phyloP scores from a whole-genome alignment of 1,284 basidiomycete species.

The Fomitopsis schrenkii region DNA sequence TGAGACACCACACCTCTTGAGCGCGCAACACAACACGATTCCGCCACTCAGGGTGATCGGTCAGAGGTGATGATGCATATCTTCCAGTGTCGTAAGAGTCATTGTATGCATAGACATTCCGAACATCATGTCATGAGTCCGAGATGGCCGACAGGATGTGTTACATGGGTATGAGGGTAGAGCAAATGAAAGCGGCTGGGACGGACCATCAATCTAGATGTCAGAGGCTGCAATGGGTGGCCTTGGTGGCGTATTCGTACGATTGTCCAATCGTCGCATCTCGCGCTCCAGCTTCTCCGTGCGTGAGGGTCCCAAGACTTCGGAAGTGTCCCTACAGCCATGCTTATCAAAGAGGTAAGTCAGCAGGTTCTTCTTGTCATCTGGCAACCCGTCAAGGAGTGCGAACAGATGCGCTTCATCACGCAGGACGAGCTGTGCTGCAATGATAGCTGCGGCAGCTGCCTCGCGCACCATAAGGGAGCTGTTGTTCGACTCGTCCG shows the following conservation, averaged over 20 bases:
- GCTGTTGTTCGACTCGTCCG: constrained; percentile 44
- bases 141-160: constrained; percentile 5
- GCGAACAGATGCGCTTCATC: constrained; percentile 79
- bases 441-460: constrained; percentile 75
- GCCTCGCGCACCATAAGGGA: constrained; percentile 78
- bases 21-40: neutral
- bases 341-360: constrained; percentile 86
- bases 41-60: neutral
- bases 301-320: constrained; percentile 28
- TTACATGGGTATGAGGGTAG: neutral
- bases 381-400: constrained; percentile 72
- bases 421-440: constrained; percentile 72
- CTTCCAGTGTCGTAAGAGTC: neutral
- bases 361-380: constrained; percentile 82
- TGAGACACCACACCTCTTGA: neutral
- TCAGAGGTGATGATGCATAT: neutral
- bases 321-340: constrained; percentile 47
- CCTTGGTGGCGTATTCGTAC: constrained; percentile 61
- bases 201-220: constrained; percentile 1
- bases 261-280: constrained; percentile 69
- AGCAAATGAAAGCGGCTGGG: neutral
- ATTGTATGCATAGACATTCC: neutral
- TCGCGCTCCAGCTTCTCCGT: constrained; percentile 71
- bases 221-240: constrained; percentile 9
- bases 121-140: neutral